These are phyloP conservation scores for Cladosporium sp. DNA, from an alignment of 2,329 filamentous ascomycete genomes.

Conservation along the genomic window DNA sequence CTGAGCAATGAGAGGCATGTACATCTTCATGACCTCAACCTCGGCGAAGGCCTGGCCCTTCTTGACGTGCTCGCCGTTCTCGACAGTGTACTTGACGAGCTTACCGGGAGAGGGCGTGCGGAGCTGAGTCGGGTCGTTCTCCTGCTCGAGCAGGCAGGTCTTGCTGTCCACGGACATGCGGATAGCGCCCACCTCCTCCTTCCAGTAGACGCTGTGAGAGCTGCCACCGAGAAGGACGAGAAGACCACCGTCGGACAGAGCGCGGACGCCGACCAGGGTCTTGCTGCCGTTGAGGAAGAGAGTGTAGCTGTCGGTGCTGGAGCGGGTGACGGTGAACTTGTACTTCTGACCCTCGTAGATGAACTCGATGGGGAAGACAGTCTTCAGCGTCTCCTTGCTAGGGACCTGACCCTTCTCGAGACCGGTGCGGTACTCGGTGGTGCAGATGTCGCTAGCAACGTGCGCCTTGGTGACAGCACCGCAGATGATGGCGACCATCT, in stretches of 20 bases:
- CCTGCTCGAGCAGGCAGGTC: conserved; percentile 94
- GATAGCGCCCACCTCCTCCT: conserved; percentile 93
- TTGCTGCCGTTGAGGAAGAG: conserved; percentile 99
- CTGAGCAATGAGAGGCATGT: conserved; percentile 93
- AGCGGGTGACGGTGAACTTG: conserved; percentile 95
- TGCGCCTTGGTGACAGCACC: conserved; percentile 94
- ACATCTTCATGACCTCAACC: conserved; percentile 99
- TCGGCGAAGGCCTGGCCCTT: conserved; percentile 92
- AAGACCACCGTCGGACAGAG: conserved; percentile 87
- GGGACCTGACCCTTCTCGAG: conserved; percentile 97
- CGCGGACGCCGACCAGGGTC: conserved; percentile 85
- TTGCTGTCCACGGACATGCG: conserved; percentile 96
- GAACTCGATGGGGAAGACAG: conserved; percentile 95
- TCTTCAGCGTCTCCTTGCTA: conserved; percentile 93
- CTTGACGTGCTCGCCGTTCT: conserved; percentile 88
- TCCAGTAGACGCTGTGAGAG: conserved; percentile 99
- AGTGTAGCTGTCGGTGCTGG: conserved; percentile 88
- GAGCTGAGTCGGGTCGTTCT: conserved; percentile 97
- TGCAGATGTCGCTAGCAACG: conserved; percentile 83
- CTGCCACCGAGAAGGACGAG: conserved; percentile 84
- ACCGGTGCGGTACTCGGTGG: conserved; percentile 78
- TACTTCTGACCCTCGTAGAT: conserved; percentile 96
- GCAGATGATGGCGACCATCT: conserved; percentile 87
- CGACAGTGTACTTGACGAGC: conserved; percentile 94
- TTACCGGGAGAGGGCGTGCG: conserved; percentile 93